These are phyloP conservation scores for Aspergillus jensenii DNA, from an alignment of 2,329 filamentous ascomycete species.

Conservation along the genomic window DNA sequence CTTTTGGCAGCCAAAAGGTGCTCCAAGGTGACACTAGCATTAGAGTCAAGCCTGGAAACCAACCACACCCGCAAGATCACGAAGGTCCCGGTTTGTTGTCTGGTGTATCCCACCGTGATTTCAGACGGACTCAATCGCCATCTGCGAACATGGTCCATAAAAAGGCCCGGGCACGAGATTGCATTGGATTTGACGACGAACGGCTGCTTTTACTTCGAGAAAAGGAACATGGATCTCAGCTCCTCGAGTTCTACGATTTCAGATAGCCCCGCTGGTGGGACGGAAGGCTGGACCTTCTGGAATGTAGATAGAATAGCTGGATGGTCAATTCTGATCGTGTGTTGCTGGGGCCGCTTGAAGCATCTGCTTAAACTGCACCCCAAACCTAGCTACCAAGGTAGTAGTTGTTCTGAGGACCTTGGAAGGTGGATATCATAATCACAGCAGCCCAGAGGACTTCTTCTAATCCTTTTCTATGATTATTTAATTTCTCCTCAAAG, in stretches of 20 bases:
- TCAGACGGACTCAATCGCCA: slow-evolving; percentile 15
- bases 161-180: slow-evolving; percentile 53
- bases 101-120: slow-evolving; percentile 18
- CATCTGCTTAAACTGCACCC: no score
- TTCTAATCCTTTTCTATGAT: no score
- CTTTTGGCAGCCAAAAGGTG: slow-evolving; percentile 44
- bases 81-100: slow-evolving; percentile 3
- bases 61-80: slow-evolving; percentile 7
- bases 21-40: slow-evolving; percentile 54
- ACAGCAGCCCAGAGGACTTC: no score
- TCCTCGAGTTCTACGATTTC: slow-evolving; percentile 84
- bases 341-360: neutral
- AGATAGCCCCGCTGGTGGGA: slow-evolving; percentile 48
- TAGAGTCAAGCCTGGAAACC: slow-evolving; percentile 47
- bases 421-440: neutral
- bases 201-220: slow-evolving; percentile 85
- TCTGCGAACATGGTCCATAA: slow-evolving; percentile 39
- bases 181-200: slow-evolving; percentile 88
- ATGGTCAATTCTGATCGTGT: neutral
- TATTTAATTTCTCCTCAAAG: no score
- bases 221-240: slow-evolving; percentile 65
- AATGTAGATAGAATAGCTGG: neutral
- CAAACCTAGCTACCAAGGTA: neutral
- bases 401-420: neutral
- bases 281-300: neutral